phyloP scores from a whole-genome alignment of 148 eudicot genomes.

The Rhododendron ovatum region DNA sequence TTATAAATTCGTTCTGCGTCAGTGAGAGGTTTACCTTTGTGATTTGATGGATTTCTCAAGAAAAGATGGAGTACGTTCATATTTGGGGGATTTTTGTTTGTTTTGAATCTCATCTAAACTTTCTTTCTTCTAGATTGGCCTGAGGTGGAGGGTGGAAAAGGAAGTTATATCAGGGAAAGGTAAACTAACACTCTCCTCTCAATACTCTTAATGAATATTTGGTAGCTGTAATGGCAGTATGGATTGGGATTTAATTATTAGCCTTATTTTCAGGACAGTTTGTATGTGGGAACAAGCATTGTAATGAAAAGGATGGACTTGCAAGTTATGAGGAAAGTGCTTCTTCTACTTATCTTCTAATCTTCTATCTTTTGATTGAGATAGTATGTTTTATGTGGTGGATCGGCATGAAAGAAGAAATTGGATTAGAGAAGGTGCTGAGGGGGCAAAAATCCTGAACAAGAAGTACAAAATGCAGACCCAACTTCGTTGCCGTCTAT shows the following conservation, averaged over 20 bases:
- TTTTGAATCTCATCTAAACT: constrained; percentile 1
- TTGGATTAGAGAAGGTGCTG: not conserved
- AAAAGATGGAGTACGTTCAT: not conserved
- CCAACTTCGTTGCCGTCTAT: not conserved
- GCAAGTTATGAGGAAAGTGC: constrained; percentile 85
- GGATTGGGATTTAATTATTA: constrained; percentile 16
- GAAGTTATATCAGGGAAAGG: constrained; percentile 97
- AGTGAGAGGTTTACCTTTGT: not conserved
- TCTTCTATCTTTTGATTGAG: not conserved
- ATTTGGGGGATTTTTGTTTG: not conserved
- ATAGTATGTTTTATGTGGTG: not conserved
- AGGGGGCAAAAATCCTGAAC: not conserved
- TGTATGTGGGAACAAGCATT: constrained; percentile 90
- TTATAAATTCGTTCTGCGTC: not conserved
- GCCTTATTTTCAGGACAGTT: constrained; percentile 81
- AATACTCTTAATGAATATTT: not conserved
- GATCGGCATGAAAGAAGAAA: not conserved
- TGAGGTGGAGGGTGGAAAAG: constrained; percentile 95
- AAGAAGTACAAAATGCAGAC: not conserved
- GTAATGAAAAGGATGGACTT: constrained; percentile 57
- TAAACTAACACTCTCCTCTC: constrained; percentile 15
- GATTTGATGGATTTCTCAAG: not conserved
- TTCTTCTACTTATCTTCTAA: not conserved
- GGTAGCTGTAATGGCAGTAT: not conserved
- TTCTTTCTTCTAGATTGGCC: constrained; percentile 61